Conservation (phyloP, 345 rosid species). For the Rubroshorea leprosula region DNA sequence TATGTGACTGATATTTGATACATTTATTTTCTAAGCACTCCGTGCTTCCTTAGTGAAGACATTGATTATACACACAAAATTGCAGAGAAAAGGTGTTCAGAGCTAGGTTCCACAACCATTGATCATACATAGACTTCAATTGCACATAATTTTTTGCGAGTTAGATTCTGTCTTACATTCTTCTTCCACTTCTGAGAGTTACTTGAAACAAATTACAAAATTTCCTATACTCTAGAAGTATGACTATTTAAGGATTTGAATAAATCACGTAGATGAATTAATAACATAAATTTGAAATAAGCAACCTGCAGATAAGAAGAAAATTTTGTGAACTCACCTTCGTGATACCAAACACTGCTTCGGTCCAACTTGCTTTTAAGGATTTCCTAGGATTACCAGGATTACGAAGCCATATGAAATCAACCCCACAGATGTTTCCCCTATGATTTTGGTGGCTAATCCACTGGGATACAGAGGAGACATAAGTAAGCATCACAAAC, state of each 20-base stretch:
- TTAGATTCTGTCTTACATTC: too few species aligned
- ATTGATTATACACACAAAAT: too few species aligned
- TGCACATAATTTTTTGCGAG: too few species aligned
- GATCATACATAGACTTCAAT: too few species aligned
- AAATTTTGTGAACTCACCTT: slow-evolving; percentile 43
- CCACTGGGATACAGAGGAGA: slow-evolving; percentile 47
- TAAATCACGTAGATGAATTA: not conserved
- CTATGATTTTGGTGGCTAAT: slow-evolving; percentile 94
- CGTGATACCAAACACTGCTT: slow-evolving; percentile 63
- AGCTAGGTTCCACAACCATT: slow-evolving; percentile 1
- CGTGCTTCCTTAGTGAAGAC: too few species aligned
- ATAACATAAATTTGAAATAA: slow-evolving; percentile 6
- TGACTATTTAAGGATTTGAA: too few species aligned
- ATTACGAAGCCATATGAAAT: slow-evolving; percentile 93
- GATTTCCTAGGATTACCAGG: slow-evolving; percentile 46
- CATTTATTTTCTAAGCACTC: too few species aligned
- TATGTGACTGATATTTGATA: slow-evolving; percentile 1
- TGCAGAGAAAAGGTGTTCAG: too few species aligned
- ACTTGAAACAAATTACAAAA: too few species aligned
- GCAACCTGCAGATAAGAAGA: slow-evolving; percentile 1
- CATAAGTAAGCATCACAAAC: slow-evolving; percentile 1
- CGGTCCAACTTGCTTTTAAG: slow-evolving; percentile 61
- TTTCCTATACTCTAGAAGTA: not conserved
- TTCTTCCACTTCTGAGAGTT: too few species aligned
- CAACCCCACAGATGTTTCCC: slow-evolving; percentile 96